A percentile compares a stretch with the other conserved stretches of the same genome.
phyloP scores from a whole-genome alignment of 1,284 basidiomycete species.

The Cryptococcus sp. region DNA sequence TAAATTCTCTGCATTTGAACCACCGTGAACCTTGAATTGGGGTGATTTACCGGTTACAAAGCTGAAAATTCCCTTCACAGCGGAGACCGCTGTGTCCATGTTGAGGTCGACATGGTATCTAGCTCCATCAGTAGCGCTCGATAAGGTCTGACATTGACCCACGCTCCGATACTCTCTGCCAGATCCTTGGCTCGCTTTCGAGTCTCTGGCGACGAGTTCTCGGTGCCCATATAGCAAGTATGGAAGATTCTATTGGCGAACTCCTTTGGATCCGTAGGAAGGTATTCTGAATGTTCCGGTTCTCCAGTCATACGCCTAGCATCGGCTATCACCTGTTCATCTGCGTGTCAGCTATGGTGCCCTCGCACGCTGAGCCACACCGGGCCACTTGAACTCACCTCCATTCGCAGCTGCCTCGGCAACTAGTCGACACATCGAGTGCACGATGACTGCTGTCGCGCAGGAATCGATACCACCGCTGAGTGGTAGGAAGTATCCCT shows the following conservation, averaged over 20 bases:
- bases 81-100: slow-evolving; percentile 87
- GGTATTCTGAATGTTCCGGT: slow-evolving; percentile 69
- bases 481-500: slow-evolving; percentile 93
- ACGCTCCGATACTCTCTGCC: slow-evolving; percentile 84
- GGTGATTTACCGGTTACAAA: slow-evolving; percentile 79
- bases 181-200: slow-evolving; percentile 79
- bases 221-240: slow-evolving; percentile 98
- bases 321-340: slow-evolving; percentile 83
- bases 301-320: slow-evolving; percentile 85
- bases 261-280: slow-evolving; percentile 80
- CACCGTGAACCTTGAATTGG: slow-evolving; percentile 83
- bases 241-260: slow-evolving; percentile 86
- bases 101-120: slow-evolving; percentile 94
- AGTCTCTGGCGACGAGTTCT: slow-evolving; percentile 88
- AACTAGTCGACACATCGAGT: slow-evolving; percentile 92
- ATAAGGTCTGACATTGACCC: slow-evolving; percentile 12
- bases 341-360: slow-evolving; percentile 48
- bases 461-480: slow-evolving; percentile 98
- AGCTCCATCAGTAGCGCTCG: not conserved
- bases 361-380: too few relatives aligned
- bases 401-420: slow-evolving; percentile 65
- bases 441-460: slow-evolving; percentile 90
- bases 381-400: slow-evolving; percentile 52
- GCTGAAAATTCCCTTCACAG: slow-evolving; percentile 76
- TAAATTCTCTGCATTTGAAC: slow-evolving; percentile 80